phyloP scores from a whole-genome alignment of 805 yeast species.

The Candida sonorensis region DNA sequence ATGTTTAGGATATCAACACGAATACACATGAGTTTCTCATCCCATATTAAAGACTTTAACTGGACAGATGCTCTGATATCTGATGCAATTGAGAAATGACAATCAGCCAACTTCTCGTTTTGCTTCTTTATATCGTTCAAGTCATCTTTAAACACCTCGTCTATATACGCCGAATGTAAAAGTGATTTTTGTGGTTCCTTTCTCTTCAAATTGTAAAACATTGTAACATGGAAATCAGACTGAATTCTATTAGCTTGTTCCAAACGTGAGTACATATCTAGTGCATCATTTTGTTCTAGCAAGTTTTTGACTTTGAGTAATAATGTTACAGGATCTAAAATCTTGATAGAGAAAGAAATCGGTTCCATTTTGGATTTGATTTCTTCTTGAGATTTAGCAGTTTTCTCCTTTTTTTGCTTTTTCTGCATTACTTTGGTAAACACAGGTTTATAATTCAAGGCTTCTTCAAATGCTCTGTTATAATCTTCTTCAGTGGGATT shows the following conservation, averaged over 20 bases:
- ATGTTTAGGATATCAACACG: conserved; percentile 32
- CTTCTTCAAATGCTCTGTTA: conserved; percentile 41
- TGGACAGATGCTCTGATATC: conserved; percentile 29
- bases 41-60: conserved; percentile 42
- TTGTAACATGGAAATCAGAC: conserved; percentile 57
- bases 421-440: conserved; percentile 27
- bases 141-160: conserved; percentile 7
- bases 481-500: conserved; percentile 37
- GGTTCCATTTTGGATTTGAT: too few relatives aligned
- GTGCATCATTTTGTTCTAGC: too few relatives aligned
- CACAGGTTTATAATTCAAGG: conserved; percentile 50
- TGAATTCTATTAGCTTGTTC: conserved; percentile 36
- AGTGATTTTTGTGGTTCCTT: too few relatives aligned
- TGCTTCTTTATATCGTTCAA: conserved; percentile 2
- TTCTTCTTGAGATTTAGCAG: too few relatives aligned
- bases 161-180: too few relatives aligned
- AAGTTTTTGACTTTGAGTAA: too few relatives aligned
- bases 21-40: conserved; percentile 46
- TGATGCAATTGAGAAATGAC: too few relatives aligned
- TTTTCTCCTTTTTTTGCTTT: too few relatives aligned
- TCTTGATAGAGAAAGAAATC: conserved; percentile 38
- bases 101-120: too few relatives aligned
- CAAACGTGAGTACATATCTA: conserved; percentile 13
- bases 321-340: too few relatives aligned
- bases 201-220: too few relatives aligned